Conservation (phyloP, 495 filamentous ascomycete genomes). For the Pyrenopolyporus hunteri region DNA sequence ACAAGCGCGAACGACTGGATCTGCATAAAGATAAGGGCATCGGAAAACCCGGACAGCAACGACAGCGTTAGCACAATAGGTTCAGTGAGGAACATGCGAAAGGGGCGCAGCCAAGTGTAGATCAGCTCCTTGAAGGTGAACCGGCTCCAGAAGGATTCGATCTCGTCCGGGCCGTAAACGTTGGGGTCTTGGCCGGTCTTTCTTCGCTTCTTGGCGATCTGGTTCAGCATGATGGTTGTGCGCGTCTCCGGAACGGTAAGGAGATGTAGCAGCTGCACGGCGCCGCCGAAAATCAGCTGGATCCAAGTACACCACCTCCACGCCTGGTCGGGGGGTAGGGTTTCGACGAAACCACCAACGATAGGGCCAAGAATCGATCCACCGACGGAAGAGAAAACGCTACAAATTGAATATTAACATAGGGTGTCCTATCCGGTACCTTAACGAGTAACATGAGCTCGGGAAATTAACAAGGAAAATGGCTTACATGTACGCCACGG, state of each 20-base stretch:
- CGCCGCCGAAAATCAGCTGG: conserved; percentile 74
- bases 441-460: no score
- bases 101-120: conserved; percentile 70
- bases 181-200: conserved; percentile 59
- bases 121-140: conserved; percentile 62
- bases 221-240: conserved; percentile 68
- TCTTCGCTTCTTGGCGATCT: conserved; percentile 68
- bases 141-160: conserved; percentile 56
- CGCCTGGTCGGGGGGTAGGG: conserved; percentile 46
- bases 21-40: conserved; percentile 83
- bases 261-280: conserved; percentile 69
- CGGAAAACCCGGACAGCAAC: conserved; percentile 75
- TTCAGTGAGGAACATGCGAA: conserved; percentile 79
- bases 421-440: no score
- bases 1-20: conserved; percentile 71
- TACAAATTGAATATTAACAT: conserved; percentile 20
- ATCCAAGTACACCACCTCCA: conserved; percentile 86
- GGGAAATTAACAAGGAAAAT: no score
- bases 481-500: conserved; percentile 66
- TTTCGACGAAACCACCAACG: conserved; percentile 76
- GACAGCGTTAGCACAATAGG: conserved; percentile 76
- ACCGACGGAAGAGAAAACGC: conserved; percentile 77
- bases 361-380: conserved; percentile 80
- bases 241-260: conserved; percentile 73
- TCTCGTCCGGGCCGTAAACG: conserved; percentile 68